Evolutionary conservation across 208 protist genomes (phyloP).

Genomic region (Acanthamoeba comandoni): DNA sequence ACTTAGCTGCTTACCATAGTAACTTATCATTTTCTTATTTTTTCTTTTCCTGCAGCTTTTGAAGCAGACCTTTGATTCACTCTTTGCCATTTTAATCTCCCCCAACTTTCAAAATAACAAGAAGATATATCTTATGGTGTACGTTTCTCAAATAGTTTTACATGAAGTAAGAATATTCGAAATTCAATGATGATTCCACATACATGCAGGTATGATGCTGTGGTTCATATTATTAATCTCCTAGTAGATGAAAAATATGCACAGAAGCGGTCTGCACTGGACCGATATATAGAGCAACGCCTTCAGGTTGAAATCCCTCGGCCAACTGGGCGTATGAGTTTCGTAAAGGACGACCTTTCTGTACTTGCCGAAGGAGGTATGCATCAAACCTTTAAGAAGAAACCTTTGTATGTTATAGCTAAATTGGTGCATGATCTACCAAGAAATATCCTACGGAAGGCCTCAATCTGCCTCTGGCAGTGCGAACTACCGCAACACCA

Average conservation of each 20-base stretch:
- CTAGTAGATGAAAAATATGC: conserved; percentile 55
- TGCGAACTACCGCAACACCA: neutral
- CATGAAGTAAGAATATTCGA: neutral
- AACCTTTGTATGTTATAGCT: too few species aligned
- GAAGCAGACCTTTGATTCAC: conserved; percentile 61
- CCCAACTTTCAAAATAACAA: conserved; percentile 61
- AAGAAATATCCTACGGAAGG: neutral
- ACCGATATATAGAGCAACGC: conserved; percentile 42
- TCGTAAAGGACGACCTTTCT: too few species aligned
- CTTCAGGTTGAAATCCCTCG: neutral
- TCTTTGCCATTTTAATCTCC: conserved; percentile 65
- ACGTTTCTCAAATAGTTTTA: neutral
- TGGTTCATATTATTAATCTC: conserved; percentile 63
- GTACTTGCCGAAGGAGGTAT: too few species aligned
- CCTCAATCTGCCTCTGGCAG: neutral
- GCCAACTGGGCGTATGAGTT: conserved; percentile 1
- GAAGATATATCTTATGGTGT: conserved; percentile 65
- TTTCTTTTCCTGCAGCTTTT: neutral
- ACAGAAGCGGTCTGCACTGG: conserved; percentile 28
- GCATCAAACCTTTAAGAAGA: too few species aligned
- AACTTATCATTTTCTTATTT: too few species aligned
- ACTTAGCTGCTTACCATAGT: too few species aligned
- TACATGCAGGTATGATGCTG: conserved; percentile 29
- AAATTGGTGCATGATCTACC: too few species aligned
- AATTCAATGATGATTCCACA: neutral